phyloP scores from a whole-genome alignment of 352 stramenopile species.

The Phytophthora capsici region DNA sequence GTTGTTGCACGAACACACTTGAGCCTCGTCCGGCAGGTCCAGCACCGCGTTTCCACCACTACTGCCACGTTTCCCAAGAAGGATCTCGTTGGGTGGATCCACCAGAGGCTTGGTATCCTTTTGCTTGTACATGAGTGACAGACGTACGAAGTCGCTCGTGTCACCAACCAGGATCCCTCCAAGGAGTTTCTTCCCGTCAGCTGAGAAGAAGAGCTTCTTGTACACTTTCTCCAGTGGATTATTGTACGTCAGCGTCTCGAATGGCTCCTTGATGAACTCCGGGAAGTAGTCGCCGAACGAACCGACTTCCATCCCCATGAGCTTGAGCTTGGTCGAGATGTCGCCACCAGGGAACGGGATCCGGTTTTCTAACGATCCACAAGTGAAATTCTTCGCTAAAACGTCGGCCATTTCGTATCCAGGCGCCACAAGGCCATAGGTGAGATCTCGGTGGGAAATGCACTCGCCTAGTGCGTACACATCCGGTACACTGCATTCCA shows the following conservation, averaged over 20 bases:
- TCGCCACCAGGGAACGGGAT: conserved; percentile 85
- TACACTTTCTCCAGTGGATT: conserved; percentile 91
- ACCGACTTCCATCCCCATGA: conserved; percentile 94
- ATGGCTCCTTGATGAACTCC: conserved; percentile 79
- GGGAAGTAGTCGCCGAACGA: conserved; percentile 89
- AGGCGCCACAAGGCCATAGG: conserved; percentile 93
- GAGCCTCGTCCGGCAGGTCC: conserved; percentile 76
- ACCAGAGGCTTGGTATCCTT: conserved; percentile 60
- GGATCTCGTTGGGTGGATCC: conserved; percentile 60
- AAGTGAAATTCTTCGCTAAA: conserved; percentile 82
- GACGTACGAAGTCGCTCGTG: conserved; percentile 87
- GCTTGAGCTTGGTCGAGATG: conserved; percentile 94
- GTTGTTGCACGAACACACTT: conserved; percentile 95
- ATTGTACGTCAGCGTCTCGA: conserved; percentile 86
- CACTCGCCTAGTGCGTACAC: conserved; percentile 93
- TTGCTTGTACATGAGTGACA: conserved; percentile 68
- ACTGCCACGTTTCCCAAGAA: conserved; percentile 52
- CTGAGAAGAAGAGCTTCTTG: conserved; percentile 94
- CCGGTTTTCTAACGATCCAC: conserved; percentile 25
- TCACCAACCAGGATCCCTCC: conserved; percentile 93
- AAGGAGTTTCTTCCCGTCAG: conserved; percentile 69
- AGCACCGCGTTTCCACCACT: conserved; percentile 44
- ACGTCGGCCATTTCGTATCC: conserved; percentile 93
- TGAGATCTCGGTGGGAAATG: conserved; percentile 90
- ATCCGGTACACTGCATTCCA: conserved; percentile 72